Evolutionary conservation across 2,329 filamentous ascomycete species (phyloP).

Genomic region (Monosporascus sp.): DNA sequence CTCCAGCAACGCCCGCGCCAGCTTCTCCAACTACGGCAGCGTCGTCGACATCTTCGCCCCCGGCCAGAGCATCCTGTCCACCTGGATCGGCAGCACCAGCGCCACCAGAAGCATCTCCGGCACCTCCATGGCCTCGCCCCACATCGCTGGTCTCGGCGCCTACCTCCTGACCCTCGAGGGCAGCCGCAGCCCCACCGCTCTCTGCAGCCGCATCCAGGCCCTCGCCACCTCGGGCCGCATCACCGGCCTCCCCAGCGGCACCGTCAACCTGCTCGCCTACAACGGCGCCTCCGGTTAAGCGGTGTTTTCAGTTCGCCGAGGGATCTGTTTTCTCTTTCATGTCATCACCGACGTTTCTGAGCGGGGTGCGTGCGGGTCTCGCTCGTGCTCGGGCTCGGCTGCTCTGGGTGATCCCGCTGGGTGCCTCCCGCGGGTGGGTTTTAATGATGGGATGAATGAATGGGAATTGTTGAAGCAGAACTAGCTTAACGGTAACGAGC

Average conservation of each 20-base stretch:
- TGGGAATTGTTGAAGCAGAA: no score
- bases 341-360: neutral
- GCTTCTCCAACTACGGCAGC: conserved; percentile 46
- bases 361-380: neutral
- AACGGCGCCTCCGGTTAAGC: conserved; percentile 21
- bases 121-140: conserved; percentile 58
- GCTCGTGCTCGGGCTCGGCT: neutral
- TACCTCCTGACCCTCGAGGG: conserved; percentile 45
- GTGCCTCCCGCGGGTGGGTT: neutral
- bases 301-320: neutral
- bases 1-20: conserved; percentile 29
- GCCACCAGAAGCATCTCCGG: conserved; percentile 42
- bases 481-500: no score
- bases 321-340: no score
- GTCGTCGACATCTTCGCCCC: conserved; percentile 40
- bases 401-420: neutral
- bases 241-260: conserved; percentile 26
- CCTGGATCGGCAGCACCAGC: conserved; percentile 30
- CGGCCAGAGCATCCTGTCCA: conserved; percentile 33
- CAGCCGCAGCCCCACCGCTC: conserved; percentile 31
- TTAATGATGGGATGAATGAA: no score
- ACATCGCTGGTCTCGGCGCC: conserved; percentile 56
- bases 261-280: conserved; percentile 29
- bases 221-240: conserved; percentile 35
- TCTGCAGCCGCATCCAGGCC: conserved; percentile 37